These are phyloP conservation scores for Ascocoryne sarcoides DNA, from an alignment of 2,329 filamentous ascomycete genomes.

Conservation along the genomic window DNA sequence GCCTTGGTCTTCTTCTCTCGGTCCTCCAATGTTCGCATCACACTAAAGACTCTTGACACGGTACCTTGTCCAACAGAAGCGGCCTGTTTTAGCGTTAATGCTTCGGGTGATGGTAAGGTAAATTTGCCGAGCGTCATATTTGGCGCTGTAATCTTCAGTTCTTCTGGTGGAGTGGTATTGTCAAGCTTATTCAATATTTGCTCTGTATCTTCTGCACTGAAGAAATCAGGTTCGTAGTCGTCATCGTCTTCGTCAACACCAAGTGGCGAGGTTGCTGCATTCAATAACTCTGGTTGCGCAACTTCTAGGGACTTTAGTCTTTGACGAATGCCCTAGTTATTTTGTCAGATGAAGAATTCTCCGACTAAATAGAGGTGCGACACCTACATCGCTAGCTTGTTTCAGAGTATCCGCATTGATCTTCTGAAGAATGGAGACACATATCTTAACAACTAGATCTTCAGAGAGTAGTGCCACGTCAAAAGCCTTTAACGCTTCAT, in stretches of 20 bases:
- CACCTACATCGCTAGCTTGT: conserved; percentile 57
- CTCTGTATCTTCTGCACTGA: conserved; percentile 61
- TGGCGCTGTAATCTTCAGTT: conserved; percentile 37
- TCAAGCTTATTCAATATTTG: conserved; percentile 73
- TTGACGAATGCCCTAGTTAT: conserved; percentile 40
- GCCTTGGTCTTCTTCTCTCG: conserved; percentile 52
- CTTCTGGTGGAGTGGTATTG: conserved; percentile 51
- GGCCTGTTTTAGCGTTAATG: conserved; percentile 62
- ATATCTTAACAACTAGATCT: conserved; percentile 69
- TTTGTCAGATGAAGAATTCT: neutral
- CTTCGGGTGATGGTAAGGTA: conserved; percentile 67
- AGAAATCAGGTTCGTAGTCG: conserved; percentile 86
- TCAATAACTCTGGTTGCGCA: conserved; percentile 30
- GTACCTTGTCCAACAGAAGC: conserved; percentile 67
- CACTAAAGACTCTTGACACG: conserved; percentile 67
- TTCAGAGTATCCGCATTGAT: conserved; percentile 61
- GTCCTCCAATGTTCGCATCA: conserved; percentile 67
- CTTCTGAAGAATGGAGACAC: conserved; percentile 67
- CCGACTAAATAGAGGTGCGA: neutral
- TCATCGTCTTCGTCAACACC: conserved; percentile 75
- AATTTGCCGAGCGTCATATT: conserved; percentile 60
- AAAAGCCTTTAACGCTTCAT: conserved; percentile 66
- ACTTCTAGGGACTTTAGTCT: conserved; percentile 32
- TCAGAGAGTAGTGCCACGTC: conserved; percentile 73
- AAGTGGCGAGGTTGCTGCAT: conserved; percentile 50